Evolutionary conservation across 2,329 filamentous ascomycete species (phyloP), one percentile per base, ranked within the genome.

Genomic region (Mariannaea elegans): DNA sequence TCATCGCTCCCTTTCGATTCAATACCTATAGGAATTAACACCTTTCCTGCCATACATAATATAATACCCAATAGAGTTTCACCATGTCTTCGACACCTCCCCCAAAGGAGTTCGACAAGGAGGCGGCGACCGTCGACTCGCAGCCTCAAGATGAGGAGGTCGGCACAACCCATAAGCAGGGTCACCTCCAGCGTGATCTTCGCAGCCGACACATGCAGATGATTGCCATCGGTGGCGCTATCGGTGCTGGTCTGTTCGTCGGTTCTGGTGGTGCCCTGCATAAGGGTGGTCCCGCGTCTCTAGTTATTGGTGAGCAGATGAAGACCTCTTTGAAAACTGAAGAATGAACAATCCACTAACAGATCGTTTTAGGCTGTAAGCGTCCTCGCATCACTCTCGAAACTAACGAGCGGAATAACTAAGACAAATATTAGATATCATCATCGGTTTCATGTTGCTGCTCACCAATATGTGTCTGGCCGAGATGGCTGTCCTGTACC

Each of bases 171-270:
- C 55, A 63, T 49, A 56, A 67, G 54, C 58, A 47, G 29, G 67
- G 67, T 50, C 45, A 57, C 45, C 65, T 71, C 27, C 49, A 71
- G 56, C 84, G 92, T 72, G 89, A 88, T 74, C 79, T 97, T 67
- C 94, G 95, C 78, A 88, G 88, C 29, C 84, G 93, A 54, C 94
- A 98, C 80, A 76, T 97, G 75, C 94, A 97, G 81, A 97, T 97
- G 94, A 97, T 97, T 82, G 94, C 94, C 18, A 97, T 97, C 65
- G 91, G 69, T 52, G 67, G 67, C 59, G 68, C 69, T 61, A 47
- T 70, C 86, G 89, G 90, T 64, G 94, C 91, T 27, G 93, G 94
- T 69, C 82, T 97, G 8, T 97, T 97, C 74, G 92, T 97, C 44
- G 90, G 92, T 31, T 94, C 92, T 1, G 92, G 91, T 56, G 82